Evolutionary conservation across 2,329 filamentous ascomycete genomes (phyloP), one percentile per base, ranked within the genome.

Genomic region (Aspergillus pseudotamarii): DNA sequence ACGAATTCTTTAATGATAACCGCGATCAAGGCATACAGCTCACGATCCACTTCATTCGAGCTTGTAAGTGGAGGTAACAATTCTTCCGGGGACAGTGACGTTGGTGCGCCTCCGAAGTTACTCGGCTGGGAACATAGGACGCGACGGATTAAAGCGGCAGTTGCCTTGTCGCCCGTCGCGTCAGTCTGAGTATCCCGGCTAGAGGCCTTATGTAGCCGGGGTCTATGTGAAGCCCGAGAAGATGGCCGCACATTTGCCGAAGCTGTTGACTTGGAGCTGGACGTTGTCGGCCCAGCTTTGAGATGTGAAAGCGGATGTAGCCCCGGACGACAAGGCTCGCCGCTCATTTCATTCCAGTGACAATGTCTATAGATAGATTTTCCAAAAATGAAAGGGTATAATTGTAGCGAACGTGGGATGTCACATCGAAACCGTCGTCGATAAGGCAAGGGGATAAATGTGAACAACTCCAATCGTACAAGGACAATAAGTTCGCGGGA

Each of bases 1-100:
- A 99, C 91, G 76, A 93, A 97, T 68, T 97, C 93, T 72, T 91
- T 89, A 71, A 97, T 84, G 65, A 98, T 88, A 63, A 98, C 91
- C 58, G 95, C 91, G 64, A 99, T 89, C 64, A 98, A 86, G 32
- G 92, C 94, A 76, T 98, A 99, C 5, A 99, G 85, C 79, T 99
- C 91, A 61, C 96, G 82, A 77, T 99, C 95, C 64, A 98, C 88
- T 70, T 96, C 93, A 77, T 97, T 96, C 58, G 93, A 93, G 81
- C 93, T 97, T 56, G 94, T 98, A 73, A 99, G 84, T 45, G 94
- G 93, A 63, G 94, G 95, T 53, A 99, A 83, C 50, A 97, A 82
- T 70, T 94, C 91, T 64, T 96, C 89, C 69, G 96, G 89, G 56
- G 92, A 86, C 71, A 83, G 83, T 51, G 85, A 86, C 70, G 79